Evolutionary conservation across 495 filamentous ascomycete species (phyloP), one percentile per base, ranked within the genome.

Genomic region (Hypoxylon cercidicola): DNA sequence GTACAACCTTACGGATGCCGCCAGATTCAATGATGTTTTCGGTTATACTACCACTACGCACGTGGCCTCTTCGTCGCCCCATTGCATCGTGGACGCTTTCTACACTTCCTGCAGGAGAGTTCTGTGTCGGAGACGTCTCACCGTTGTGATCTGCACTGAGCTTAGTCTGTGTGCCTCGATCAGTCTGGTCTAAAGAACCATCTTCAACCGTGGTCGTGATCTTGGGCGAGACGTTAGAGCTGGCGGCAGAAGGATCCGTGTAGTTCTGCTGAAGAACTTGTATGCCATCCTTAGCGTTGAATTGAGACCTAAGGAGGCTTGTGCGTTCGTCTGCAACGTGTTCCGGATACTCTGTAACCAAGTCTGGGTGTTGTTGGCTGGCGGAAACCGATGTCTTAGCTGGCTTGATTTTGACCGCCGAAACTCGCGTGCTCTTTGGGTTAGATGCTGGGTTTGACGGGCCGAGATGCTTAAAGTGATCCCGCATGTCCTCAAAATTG

Each of bases 321-420:
- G 77, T 79, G 8, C 66, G 76, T 45, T 82, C 80, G 46, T 81
- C 72, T 4, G 64, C 73, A n/a, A 70, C 70, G 8, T 62, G 60
- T 16, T 66, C 25, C 12, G 55, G 21, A 7, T 65, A 47, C 8
- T 72, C 71, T n/a, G 55, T 40, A n/a, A 68, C 40, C 0, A 75
- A 74, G 20, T 56, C 60, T 13, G 74, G 49, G n/a, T 65, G 72
- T 37, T 62, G 67, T 19, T 71, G 73, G 13, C 58, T 28, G 13
- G 16, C 53, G 23, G 41, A 20, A 13, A 15, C 56, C 34, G 52
- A 57, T 48, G 41, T 54, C 18, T 48, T 20, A 15, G 85, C 87
- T 6, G 86, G 87, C 75, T 97, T 97, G 75, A 97, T 94, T 75
- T 97, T 97, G 49, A 99, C 93, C 11, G 87, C 88, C 30, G 88